Conservation (phyloP, 2,329 filamentous ascomycete genomes). For the Didymosphaeria variabile region DNA sequence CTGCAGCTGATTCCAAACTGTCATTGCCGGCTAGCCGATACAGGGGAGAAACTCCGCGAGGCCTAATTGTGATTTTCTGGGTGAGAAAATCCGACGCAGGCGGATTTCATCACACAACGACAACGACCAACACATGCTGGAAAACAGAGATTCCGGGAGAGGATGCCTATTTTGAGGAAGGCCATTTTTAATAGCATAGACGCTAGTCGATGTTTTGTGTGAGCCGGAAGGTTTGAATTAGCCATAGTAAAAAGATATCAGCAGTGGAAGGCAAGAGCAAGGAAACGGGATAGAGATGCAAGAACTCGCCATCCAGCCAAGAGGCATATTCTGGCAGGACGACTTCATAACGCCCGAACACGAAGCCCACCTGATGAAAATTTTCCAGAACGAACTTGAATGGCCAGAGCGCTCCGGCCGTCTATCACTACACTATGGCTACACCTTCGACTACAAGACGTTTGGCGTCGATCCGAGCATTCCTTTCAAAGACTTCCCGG, state of each 20-base stretch:
- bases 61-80: no score
- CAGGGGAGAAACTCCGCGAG: no score
- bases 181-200: no score
- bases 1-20: no score
- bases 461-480: background rate
- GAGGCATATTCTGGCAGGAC: background rate
- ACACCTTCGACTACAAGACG: constrained; percentile 5
- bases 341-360: background rate
- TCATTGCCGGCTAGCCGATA: no score
- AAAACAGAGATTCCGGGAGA: no score
- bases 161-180: no score
- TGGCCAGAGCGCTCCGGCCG: background rate
- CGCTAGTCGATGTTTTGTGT: background rate
- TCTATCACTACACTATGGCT: constrained; percentile 1
- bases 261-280: background rate
- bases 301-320: background rate
- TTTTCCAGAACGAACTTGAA: background rate
- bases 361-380: background rate
- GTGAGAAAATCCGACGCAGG: no score
- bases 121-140: no score
- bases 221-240: background rate
- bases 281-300: background rate
- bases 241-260: background rate
- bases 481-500: background rate
- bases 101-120: no score